A percentile compares a stretch with the other conserved stretches of the same genome.
Conservation (phyloP, 257 asterid species). For the Leptodermis oblonga region DNA sequence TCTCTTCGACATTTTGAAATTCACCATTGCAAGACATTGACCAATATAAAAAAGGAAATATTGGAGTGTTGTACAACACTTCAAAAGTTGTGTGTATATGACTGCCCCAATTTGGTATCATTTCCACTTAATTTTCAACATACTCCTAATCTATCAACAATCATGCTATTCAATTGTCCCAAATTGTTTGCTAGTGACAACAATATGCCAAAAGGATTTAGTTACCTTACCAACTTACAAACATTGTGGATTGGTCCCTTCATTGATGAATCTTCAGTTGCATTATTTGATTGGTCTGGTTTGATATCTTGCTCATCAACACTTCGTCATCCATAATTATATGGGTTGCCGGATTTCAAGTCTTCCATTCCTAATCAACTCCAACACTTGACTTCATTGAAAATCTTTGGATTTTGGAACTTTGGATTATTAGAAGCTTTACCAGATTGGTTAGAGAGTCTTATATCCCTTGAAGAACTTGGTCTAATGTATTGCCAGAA, state of each 20-base stretch:
- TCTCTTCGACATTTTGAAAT: not conserved
- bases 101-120: not conserved
- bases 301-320: not conserved
- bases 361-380: slow-evolving; percentile 16
- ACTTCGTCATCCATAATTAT: not conserved
- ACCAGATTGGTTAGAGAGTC: slow-evolving; percentile 25
- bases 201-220: not conserved
- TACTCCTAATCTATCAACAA: not conserved
- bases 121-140: not conserved
- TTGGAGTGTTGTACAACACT: not conserved
- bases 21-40: not conserved
- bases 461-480: slow-evolving; percentile 1
- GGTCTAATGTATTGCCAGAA: not conserved
- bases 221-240: not conserved
- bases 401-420: accelerated
- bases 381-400: slow-evolving; percentile 16
- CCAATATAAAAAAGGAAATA: not conserved
- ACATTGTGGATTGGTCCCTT: slow-evolving; percentile 7
- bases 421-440: slow-evolving; percentile 19
- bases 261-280: not conserved
- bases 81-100: not conserved
- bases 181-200: not conserved
- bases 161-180: not conserved
- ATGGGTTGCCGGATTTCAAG: slow-evolving; percentile 8
- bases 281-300: not conserved